Evolutionary conservation across 2,329 filamentous ascomycete species (phyloP).

Genomic region (Aspergillus sergii): DNA sequence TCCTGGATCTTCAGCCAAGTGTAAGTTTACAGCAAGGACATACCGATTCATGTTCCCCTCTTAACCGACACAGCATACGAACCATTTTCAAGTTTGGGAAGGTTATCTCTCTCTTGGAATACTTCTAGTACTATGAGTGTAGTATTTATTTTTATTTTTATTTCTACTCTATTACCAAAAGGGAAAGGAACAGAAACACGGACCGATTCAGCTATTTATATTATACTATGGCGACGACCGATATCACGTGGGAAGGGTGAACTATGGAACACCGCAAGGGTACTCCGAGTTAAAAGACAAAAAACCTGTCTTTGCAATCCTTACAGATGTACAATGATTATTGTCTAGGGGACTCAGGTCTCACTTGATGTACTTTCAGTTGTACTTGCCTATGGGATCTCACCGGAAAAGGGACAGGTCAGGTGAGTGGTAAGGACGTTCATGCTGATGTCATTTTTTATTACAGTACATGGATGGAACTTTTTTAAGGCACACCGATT

Average conservation of each 20-base stretch:
- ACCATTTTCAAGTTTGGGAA: neutral
- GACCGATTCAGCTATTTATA: too few relatives aligned
- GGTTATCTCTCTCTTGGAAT: too few relatives aligned
- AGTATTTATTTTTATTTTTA: neutral
- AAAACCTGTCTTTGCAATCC: neutral
- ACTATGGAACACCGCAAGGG: neutral
- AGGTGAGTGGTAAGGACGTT: neutral
- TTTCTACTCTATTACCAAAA: neutral
- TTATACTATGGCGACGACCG: neutral
- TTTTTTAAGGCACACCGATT: neutral
- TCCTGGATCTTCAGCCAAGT: neutral
- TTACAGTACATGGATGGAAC: neutral
- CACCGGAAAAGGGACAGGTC: neutral
- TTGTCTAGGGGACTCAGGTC: neutral
- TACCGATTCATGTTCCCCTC: neutral
- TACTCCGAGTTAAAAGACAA: neutral
- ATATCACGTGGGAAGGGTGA: neutral
- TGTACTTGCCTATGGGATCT: neutral
- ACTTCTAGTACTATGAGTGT: neutral
- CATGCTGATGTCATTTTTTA: slow-evolving; percentile 2
- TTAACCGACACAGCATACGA: neutral
- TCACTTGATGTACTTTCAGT: neutral
- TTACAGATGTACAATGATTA: neutral
- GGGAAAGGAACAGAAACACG: too few relatives aligned
- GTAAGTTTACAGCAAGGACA: neutral